These are phyloP conservation scores for Kandelia obovata DNA, from an alignment of 345 rosid genomes.

Conservation along the genomic window DNA sequence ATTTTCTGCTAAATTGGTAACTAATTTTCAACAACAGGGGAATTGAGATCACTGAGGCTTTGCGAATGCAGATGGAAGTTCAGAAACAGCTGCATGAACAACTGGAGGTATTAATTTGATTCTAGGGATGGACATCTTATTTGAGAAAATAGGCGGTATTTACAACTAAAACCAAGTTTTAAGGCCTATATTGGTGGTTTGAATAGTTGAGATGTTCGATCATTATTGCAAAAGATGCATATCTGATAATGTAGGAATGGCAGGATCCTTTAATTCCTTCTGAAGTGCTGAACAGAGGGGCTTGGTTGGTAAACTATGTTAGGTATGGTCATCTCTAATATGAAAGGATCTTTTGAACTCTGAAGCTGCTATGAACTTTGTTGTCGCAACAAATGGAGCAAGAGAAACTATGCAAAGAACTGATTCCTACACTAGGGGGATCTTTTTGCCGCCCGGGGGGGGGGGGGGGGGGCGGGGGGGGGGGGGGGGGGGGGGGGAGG, in stretches of 20 bases:
- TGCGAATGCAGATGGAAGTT: conserved; percentile 79
- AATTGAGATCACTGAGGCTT: conserved; percentile 69
- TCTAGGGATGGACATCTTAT: neutral
- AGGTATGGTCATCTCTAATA: neutral
- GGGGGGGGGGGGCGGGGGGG: no score
- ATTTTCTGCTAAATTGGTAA: conserved; percentile 9
- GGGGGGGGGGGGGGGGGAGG: no score
- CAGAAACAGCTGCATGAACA: conserved; percentile 90
- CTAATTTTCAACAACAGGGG: conserved; percentile 40
- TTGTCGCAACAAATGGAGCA: no score
- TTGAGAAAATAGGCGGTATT: no score
- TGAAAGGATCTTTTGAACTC: neutral
- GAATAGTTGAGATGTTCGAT: neutral
- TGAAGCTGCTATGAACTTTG: neutral
- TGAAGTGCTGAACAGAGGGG: no score
- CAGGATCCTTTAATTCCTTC: no score
- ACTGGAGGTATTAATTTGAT: conserved; percentile 63
- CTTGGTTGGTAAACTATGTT: no score
- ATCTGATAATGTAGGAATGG: no score
- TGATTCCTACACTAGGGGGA: no score
- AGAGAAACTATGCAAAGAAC: no score
- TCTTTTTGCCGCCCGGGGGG: no score
- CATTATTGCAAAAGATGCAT: neutral
- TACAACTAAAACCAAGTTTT: no score
- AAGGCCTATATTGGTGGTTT: neutral